Evolutionary conservation across 148 eudicot genomes (phyloP).

Genomic region (Diospyros kaki): DNA sequence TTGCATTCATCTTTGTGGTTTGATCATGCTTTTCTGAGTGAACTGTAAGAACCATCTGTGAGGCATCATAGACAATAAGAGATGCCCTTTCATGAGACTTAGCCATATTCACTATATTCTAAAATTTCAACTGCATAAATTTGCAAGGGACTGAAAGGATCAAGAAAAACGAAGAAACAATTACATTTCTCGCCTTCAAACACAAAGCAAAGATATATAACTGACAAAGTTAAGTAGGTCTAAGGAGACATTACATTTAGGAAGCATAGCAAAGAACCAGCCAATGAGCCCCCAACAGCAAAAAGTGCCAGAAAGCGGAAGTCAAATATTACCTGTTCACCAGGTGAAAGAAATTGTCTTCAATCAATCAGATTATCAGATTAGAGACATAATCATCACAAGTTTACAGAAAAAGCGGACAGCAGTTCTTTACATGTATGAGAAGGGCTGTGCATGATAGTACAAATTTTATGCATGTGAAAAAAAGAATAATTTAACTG

Average conservation of each 20-base stretch:
- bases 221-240: background rate
- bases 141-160: background rate
- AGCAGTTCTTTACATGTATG: background rate
- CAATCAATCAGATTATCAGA: background rate
- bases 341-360: background rate
- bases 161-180: background rate
- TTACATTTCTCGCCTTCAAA: too few relatives aligned
- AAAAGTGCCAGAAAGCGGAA: conserved; percentile 92
- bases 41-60: too few relatives aligned
- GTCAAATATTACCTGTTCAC: conserved; percentile 67
- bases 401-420: background rate
- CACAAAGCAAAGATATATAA: background rate
- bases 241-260: conserved; percentile 53
- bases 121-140: background rate
- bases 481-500: too few relatives aligned
- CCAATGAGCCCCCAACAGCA: conserved; percentile 78
- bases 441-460: too few relatives aligned
- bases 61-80: background rate
- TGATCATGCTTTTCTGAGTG: background rate
- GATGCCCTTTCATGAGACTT: background rate
- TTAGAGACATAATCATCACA: background rate
- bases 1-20: background rate
- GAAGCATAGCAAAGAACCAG: conserved; percentile 89
- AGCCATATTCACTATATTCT: background rate
- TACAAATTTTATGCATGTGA: too few relatives aligned